phyloP scores from a whole-genome alignment of 2,329 filamentous ascomycete species.

The Zopfia rhizophila region DNA sequence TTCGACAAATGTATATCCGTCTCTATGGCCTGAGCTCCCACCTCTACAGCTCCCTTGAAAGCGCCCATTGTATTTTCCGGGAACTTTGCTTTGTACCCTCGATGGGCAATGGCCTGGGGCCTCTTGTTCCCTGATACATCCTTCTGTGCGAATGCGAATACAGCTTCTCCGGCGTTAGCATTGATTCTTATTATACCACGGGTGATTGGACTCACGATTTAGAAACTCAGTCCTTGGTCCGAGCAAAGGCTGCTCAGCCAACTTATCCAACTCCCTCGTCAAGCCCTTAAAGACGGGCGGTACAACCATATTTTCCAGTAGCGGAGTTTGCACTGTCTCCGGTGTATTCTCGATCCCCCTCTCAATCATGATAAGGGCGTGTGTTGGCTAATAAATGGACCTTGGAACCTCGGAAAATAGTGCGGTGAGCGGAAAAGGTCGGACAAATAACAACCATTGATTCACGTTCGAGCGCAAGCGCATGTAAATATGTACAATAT shows the following conservation, averaged over 20 bases:
- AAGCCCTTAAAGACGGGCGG: constrained; percentile 49
- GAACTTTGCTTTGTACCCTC: constrained; percentile 79
- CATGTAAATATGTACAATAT: too few relatives aligned
- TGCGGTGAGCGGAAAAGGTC: constrained; percentile 14
- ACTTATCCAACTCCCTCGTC: constrained; percentile 45
- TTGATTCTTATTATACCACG: not conserved
- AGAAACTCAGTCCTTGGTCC: constrained; percentile 44
- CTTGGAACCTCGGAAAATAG: constrained; percentile 17
- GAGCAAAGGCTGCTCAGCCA: constrained; percentile 47
- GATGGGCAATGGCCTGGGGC: constrained; percentile 80
- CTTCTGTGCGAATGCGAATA: constrained; percentile 47
- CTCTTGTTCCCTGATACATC: constrained; percentile 52
- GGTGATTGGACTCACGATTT: constrained; percentile 28
- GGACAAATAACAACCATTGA: constrained; percentile 12
- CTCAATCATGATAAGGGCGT: constrained; percentile 29
- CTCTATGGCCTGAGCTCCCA: constrained; percentile 83
- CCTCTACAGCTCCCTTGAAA: constrained; percentile 77
- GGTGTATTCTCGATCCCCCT: constrained; percentile 28
- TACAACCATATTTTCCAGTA: constrained; percentile 50
- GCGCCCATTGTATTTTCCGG: constrained; percentile 89
- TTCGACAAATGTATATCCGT: constrained; percentile 86
- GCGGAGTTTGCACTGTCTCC: constrained; percentile 44
- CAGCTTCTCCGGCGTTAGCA: constrained; percentile 39
- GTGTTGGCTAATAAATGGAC: constrained; percentile 21
- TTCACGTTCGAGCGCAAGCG: too few relatives aligned